A percentile compares a stretch with the other conserved stretches of the same genome.
Evolutionary conservation across 2,329 filamentous ascomycete genomes (phyloP).

Genomic region (Calonectria hawksworthii): DNA sequence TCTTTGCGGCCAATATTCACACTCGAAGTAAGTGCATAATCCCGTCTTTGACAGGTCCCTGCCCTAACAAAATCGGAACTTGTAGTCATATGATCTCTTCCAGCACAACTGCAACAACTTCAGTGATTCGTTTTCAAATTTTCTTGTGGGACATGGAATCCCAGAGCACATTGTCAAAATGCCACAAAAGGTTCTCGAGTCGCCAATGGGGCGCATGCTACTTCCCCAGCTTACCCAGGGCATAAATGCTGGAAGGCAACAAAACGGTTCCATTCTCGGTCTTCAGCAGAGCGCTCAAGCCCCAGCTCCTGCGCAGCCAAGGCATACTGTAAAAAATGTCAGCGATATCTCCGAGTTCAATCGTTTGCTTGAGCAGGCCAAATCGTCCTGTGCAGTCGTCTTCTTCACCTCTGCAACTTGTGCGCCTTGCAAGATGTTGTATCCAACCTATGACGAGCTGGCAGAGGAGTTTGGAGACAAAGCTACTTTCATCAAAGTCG

Average conservation of each 20-base stretch:
- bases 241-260: conserved; percentile 61
- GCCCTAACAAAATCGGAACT: neutral
- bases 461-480: conserved; percentile 79
- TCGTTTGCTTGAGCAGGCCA: conserved; percentile 66
- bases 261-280: conserved; percentile 67
- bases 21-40: conserved; percentile 67
- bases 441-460: conserved; percentile 85
- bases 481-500: conserved; percentile 84
- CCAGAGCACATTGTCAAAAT: conserved; percentile 89
- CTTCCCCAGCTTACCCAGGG: conserved; percentile 75
- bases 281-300: conserved; percentile 58
- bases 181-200: conserved; percentile 86
- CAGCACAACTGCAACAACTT: conserved; percentile 99
- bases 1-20: conserved; percentile 88
- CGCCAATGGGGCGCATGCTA: conserved; percentile 90
- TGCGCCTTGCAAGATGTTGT: conserved; percentile 85
- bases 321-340: conserved; percentile 69
- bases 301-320: conserved; percentile 38
- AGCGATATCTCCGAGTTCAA: conserved; percentile 57
- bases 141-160: conserved; percentile 89
- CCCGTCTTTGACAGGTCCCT: neutral
- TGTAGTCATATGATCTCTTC: conserved; percentile 86
- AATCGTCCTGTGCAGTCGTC: conserved; percentile 79
- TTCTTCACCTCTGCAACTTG: conserved; percentile 96
- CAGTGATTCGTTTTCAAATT: conserved; percentile 91